Conservation (phyloP, 495 filamentous ascomycete genomes). For the Pyrenula massariospora region DNA sequence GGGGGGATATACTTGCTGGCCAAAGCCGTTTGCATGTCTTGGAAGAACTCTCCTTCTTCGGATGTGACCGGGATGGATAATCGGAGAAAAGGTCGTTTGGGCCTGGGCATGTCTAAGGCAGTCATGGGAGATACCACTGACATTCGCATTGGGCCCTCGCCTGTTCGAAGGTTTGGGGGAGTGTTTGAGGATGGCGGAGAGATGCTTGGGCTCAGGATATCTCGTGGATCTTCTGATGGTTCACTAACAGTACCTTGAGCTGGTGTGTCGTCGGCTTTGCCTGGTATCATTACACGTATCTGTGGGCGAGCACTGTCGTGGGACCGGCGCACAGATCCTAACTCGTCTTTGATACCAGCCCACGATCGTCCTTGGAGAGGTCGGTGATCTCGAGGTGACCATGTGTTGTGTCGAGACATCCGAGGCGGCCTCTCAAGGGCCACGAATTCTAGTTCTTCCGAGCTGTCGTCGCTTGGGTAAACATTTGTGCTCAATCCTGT, state of each 20-base stretch:
- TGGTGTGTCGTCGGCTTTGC: background rate
- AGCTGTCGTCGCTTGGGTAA: background rate
- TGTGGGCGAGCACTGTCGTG: background rate
- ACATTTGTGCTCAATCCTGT: background rate
- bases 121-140: conserved; percentile 18
- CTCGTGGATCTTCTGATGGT: background rate
- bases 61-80: background rate
- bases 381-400: background rate
- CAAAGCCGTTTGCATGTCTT: background rate
- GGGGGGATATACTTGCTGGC: background rate
- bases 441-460: background rate
- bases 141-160: conserved; percentile 1
- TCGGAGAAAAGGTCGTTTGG: conserved; percentile 7
- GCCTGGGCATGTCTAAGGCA: conserved; percentile 18
- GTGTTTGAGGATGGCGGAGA: background rate
- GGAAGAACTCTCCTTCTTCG: background rate
- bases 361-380: background rate
- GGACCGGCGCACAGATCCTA: background rate
- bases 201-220: background rate
- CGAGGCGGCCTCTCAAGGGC: background rate
- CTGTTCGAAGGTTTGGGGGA: background rate
- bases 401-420: background rate
- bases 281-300: background rate
- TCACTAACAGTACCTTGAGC: background rate
- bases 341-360: background rate